These are phyloP conservation scores for Amaranthus hypochondriacus DNA, from an alignment of 148 eudicot genomes.

Conservation along the genomic window DNA sequence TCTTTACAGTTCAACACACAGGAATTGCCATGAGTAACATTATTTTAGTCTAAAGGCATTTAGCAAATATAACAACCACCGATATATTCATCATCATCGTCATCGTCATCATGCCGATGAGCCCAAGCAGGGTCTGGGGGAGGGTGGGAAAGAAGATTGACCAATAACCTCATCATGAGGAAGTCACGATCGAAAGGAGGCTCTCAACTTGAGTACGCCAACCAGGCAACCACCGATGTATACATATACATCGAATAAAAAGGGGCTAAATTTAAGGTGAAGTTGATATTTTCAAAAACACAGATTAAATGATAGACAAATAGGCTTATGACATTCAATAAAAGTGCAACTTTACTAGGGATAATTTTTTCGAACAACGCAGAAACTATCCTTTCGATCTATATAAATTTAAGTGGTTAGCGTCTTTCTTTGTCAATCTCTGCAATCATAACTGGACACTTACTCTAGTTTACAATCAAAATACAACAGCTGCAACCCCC, in stretches of 20 bases:
- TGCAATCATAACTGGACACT: neutral
- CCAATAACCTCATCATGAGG: no score
- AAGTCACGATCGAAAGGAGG: no score
- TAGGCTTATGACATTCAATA: neutral
- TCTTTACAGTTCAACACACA: neutral
- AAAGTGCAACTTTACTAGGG: neutral
- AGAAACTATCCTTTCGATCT: neutral
- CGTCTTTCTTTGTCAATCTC: neutral
- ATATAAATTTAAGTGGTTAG: neutral
- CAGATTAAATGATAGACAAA: neutral
- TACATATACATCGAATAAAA: neutral
- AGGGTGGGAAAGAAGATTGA: no score
- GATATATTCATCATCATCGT: no score
- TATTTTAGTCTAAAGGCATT: slow-evolving; percentile 4
- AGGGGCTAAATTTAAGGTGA: neutral
- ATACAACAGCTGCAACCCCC: neutral
- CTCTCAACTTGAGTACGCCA: no score
- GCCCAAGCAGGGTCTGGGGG: no score
- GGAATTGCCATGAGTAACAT: slow-evolving; percentile 4
- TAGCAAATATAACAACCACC: neutral
- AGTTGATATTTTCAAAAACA: neutral
- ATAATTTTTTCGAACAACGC: neutral
- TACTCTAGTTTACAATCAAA: neutral
- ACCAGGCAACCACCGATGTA: neutral
- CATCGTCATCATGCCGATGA: no score